These are phyloP conservation scores for Backusella sp. DNA, from an alignment of 192 early-diverging fungal species.

Conservation along the genomic window DNA sequence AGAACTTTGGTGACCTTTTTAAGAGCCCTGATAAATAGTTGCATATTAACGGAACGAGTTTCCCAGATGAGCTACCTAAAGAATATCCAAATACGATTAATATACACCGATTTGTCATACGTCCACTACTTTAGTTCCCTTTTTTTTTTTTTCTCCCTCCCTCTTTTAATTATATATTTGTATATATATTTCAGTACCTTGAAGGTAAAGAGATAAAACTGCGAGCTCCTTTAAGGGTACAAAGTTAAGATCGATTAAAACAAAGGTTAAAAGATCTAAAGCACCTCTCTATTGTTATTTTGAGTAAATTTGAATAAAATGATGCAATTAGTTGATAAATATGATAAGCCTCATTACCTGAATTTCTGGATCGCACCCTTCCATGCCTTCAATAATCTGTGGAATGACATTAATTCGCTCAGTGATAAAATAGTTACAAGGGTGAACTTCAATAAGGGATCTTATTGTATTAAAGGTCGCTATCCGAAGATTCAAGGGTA, in stretches of 20 bases:
- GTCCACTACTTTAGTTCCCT: neutral
- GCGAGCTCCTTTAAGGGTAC: constrained; percentile 61
- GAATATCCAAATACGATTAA: neutral
- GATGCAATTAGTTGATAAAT: neutral
- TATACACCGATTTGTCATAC: neutral
- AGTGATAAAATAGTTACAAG: constrained; percentile 59
- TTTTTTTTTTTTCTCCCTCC: neutral
- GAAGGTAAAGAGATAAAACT: constrained; percentile 52
- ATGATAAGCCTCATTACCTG: constrained; percentile 34
- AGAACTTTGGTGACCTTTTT: constrained; percentile 45
- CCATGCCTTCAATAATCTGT: constrained; percentile 52
- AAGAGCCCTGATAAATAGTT: constrained; percentile 44
- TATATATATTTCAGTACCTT: constrained; percentile 32
- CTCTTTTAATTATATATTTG: neutral
- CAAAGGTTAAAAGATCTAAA: constrained; percentile 52
- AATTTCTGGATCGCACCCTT: constrained; percentile 40
- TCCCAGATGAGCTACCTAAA: constrained; percentile 46
- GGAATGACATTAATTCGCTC: constrained; percentile 48
- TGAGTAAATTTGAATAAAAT: neutral
- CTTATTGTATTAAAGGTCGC: constrained; percentile 35
- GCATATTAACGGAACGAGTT: constrained; percentile 47
- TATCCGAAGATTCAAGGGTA: constrained; percentile 24
- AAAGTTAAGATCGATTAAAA: constrained; percentile 59
- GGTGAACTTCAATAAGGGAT: constrained; percentile 47
- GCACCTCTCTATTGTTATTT: constrained; percentile 37